phyloP scores from a whole-genome alignment of 2,329 filamentous ascomycete genomes.

The Tolypocladium tundrense region DNA sequence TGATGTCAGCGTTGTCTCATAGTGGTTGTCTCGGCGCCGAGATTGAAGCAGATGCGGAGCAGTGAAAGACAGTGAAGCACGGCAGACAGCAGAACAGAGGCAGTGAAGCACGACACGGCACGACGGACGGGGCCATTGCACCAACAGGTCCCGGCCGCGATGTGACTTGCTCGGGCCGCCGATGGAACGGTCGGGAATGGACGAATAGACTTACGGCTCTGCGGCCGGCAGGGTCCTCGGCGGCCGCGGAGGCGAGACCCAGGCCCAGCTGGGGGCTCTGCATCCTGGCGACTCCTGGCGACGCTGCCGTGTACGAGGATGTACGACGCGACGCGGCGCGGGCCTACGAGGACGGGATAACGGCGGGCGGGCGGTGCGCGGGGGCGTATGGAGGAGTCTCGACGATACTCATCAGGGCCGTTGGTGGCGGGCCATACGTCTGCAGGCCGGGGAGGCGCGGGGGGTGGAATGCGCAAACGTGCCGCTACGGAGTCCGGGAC shows the following conservation, averaged over 20 bases:
- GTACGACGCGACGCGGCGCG: not conserved
- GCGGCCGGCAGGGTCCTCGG: constrained; percentile 23
- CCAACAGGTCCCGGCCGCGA: not conserved
- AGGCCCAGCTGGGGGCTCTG: not conserved
- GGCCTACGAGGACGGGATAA: not conserved
- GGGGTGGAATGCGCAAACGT: not conserved
- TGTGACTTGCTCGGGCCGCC: too few species aligned
- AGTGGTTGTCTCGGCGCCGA: not conserved
- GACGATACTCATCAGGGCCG: not conserved
- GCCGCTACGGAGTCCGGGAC: not conserved
- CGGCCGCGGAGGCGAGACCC: constrained; percentile 15
- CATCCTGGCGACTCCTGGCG: not conserved
- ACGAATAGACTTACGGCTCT: constrained; percentile 23
- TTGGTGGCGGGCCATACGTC: not conserved
- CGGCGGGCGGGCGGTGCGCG: not conserved
- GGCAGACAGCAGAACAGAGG: too few species aligned
- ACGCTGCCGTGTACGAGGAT: not conserved
- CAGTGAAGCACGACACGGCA: too few species aligned
- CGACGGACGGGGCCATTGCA: too few species aligned
- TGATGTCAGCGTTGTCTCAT: not conserved
- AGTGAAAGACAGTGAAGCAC: not conserved
- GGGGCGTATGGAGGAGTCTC: not conserved
- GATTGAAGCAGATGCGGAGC: not conserved
- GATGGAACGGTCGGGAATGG: too few species aligned
- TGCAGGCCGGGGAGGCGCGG: not conserved